Evolutionary conservation across 1,139 yeast genomes (phyloP), one percentile per base, ranked within the genome.

Genomic region (Saccharomycopsis phalli): DNA sequence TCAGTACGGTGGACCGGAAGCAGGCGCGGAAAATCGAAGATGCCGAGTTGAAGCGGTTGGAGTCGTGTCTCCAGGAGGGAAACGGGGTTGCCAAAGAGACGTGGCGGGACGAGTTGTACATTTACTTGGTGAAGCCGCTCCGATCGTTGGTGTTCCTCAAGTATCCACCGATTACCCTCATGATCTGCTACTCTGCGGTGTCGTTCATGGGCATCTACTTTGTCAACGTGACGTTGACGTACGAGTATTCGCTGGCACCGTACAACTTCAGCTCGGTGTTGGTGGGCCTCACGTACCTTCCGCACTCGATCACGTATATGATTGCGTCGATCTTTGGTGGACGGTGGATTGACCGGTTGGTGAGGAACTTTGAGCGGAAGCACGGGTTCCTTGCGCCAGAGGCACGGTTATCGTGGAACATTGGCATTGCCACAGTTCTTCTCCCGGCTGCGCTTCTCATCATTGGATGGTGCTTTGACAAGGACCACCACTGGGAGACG

Each of bases 381-480:
- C 71, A 81, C 48, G 91, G 91, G 2, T 71, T 70, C 34, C 54
- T 76, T 37, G 71, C 72, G 2, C 93, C 95, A 0, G 95, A 86
- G 54, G 76, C 88, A 1, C 66, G 95, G 49, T 66, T 84, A 16
- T 81, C 91, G 1, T 78, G 80, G 66, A 84, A 84, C 53, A 71
- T 83, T 13, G 73, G 76, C 19, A 53, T 71, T 16, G 91, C 94
- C 0, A 76, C 81, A 2, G 56, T 68, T 0, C 51, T 76, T 3
- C 74, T 71, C 44, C 86, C 91, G 0, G 67, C 76, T 1, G 73
- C 94, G 0, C 63, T 84, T 47, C 57, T 84, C 23, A 73, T 83
- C 17, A 80, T 80, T 51, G 95, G 95, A 1, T 86, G 95, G 95
- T 71, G 88, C 40, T 66, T 84, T 18, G 69, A 79, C 42, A 69